A percentile compares a stretch with the other conserved stretches of the same genome.
Evolutionary conservation across 176 grass and related monocot species (phyloP).

Genomic region (Saccharum spontaneum): DNA sequence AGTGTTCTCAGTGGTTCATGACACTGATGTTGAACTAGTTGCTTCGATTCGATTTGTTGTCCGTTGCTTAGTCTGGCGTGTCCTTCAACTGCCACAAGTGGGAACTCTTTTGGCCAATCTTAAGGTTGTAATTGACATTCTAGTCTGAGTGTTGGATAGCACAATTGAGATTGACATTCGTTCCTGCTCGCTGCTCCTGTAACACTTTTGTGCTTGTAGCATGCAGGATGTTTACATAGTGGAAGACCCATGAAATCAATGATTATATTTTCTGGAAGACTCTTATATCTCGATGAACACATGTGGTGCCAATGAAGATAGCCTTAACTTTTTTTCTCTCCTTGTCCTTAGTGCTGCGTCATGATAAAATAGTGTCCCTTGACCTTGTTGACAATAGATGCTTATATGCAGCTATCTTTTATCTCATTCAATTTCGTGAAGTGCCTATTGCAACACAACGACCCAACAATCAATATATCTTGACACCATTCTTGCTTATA

Average conservation of each 20-base stretch:
- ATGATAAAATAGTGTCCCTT: background rate
- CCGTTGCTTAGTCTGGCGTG: constrained; percentile 2
- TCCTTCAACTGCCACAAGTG: background rate
- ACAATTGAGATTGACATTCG: background rate
- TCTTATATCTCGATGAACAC: constrained; percentile 1
- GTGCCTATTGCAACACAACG: background rate
- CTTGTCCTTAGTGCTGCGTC: background rate
- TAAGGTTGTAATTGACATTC: constrained; percentile 3
- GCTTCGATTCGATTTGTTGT: background rate
- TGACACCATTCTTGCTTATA: constrained; percentile 23
- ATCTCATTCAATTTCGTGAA: background rate
- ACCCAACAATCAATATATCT: background rate
- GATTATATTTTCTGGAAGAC: constrained; percentile 10
- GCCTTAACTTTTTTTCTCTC: background rate
- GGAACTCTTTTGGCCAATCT: constrained; percentile 5
- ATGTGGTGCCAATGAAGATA: background rate
- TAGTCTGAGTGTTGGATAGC: background rate
- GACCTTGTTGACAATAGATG: background rate
- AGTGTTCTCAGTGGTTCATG: constrained; percentile 21
- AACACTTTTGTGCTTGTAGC: background rate
- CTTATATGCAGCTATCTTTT: background rate
- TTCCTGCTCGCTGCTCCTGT: background rate
- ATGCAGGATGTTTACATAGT: constrained; percentile 23
- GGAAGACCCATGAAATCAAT: constrained; percentile 8
- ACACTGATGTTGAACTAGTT: constrained; percentile 18